phyloP scores from a whole-genome alignment of 768 basidiomycete species.

The Lactarius hatsudake region DNA sequence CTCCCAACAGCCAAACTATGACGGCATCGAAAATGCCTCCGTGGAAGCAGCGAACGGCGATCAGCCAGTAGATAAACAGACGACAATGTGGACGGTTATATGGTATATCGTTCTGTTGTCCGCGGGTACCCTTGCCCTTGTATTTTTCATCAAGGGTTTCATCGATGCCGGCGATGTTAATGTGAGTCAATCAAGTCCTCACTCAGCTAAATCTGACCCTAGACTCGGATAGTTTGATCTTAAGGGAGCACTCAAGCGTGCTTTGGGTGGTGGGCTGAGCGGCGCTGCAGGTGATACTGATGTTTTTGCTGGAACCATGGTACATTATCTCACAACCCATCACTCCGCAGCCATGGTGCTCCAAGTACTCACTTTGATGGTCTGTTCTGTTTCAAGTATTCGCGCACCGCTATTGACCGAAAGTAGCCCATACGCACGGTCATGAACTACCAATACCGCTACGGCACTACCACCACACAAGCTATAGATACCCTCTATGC shows the following conservation, averaged over 20 bases:
- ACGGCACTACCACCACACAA: slow-evolving; percentile 69
- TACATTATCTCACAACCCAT: slow-evolving; percentile 1
- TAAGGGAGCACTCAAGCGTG: slow-evolving; percentile 68
- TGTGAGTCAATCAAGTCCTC: slow-evolving; percentile 39
- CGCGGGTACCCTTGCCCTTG: slow-evolving; percentile 41
- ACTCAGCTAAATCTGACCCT: background rate
- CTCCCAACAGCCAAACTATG: background rate
- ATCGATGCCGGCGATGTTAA: slow-evolving; percentile 66
- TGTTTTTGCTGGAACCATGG: background rate
- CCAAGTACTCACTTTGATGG: slow-evolving; percentile 88
- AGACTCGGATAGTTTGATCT: slow-evolving; percentile 66
- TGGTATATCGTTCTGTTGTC: slow-evolving; percentile 39
- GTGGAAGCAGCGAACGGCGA: background rate
- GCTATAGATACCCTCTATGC: slow-evolving; percentile 65
- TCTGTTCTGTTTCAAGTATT: slow-evolving; percentile 22
- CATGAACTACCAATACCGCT: slow-evolving; percentile 97
- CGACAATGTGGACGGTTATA: slow-evolving; percentile 32
- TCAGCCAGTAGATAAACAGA: slow-evolving; percentile 19
- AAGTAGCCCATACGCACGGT: slow-evolving; percentile 83
- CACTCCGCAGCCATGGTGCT: slow-evolving; percentile 76
- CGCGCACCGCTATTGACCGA: slow-evolving; percentile 13
- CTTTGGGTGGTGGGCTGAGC: slow-evolving; percentile 86
- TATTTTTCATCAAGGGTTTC: slow-evolving; percentile 64
- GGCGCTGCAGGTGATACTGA: slow-evolving; percentile 70
- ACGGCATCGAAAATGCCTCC: background rate